Conservation (phyloP, 1,139 yeast genomes). For the Debaryomyces coudertii region DNA sequence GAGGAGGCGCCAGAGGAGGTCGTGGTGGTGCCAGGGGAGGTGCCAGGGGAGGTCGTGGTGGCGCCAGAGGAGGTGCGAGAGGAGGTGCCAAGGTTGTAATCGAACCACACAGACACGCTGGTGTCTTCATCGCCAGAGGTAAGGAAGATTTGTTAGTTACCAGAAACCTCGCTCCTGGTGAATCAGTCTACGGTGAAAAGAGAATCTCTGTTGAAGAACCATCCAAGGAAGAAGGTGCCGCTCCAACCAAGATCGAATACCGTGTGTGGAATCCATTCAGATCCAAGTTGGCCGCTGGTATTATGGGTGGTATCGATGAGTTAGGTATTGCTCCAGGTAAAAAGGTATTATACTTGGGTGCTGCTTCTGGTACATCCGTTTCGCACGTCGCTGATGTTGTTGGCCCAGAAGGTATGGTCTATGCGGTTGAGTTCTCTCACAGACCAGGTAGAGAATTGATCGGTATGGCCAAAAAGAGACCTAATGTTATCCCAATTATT, state of each 20-base stretch:
- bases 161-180: slow-evolving; percentile 97
- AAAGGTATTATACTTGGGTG: slow-evolving; percentile 97
- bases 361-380: slow-evolving; percentile 99
- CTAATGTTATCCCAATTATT: slow-evolving; percentile 96
- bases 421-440: slow-evolving; percentile 98
- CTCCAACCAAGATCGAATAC: slow-evolving; percentile 95
- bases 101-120: slow-evolving; percentile 98
- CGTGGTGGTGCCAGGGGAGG: slow-evolving; percentile 55
- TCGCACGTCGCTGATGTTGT: slow-evolving; percentile 98
- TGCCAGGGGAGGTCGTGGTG: slow-evolving; percentile 69
- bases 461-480: slow-evolving; percentile 99
- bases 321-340: slow-evolving; percentile 97
- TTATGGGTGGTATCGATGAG: slow-evolving; percentile 99
- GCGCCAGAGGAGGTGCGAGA: slow-evolving; percentile 75
- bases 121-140: slow-evolving; percentile 99
- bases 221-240: slow-evolving; percentile 79
- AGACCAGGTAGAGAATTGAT: slow-evolving; percentile 99
- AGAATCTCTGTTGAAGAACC: slow-evolving; percentile 93
- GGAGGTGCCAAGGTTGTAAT: slow-evolving; percentile 95
- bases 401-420: slow-evolving; percentile 98
- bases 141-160: slow-evolving; percentile 98
- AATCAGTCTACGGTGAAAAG: slow-evolving; percentile 97
- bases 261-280: slow-evolving; percentile 99
- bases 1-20: slow-evolving; percentile 47
- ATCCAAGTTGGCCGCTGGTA: slow-evolving; percentile 99